Base-by-base conservation (phyloP, 495 filamentous ascomycete genomes). In the Penicillium nucicola region DNA sequence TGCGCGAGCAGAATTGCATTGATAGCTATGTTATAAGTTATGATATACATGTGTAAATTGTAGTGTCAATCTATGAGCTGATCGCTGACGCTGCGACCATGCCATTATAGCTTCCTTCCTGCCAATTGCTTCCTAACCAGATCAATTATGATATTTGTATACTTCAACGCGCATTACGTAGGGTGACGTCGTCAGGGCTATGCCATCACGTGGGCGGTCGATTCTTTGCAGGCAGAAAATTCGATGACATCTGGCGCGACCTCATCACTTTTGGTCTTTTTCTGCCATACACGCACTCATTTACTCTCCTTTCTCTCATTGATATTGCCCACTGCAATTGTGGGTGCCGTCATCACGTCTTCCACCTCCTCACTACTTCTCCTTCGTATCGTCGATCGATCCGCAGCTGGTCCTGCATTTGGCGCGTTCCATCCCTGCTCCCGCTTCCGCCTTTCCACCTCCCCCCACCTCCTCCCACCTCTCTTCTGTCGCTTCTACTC, bases 371-470 rank as follows among this genome's bases (percentile, higher is more conserved):
- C 66, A 55, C 48, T 64, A 36, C 45, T 71, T 47, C 61, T 69
- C 52, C 53, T 62, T 60, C 50, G 58, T 52, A 57, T 62, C 63
- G 60, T 71, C 56, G 60, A 65, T 53, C 68, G 60, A 58, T 64
- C 67, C 61, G 76, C 76, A 77, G 76, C 77, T 72, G 72, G 76
- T 67, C 55, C 77, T 77, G 73, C 77, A 56, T 67, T 75, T 62
- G 44, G 58, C 57, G 55, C 56, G 53, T 57, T 52, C 55, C 60
- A 58, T 45, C 37, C 52, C 44, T 55, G 52, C 44, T 51, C 52
- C 52, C 56, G 59, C 59, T 57, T 61, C 58, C 68, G 64, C 56
- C 61, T 67, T 63, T 52, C 42, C 42, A 59, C 50, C 38, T 60
- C 58, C 56, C 61, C 54, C 55, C 55, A 52, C 62, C 56, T 68